Evolutionary conservation across 768 basidiomycete species (phyloP).

Genomic region (Rhizopogon vesiculosus): DNA sequence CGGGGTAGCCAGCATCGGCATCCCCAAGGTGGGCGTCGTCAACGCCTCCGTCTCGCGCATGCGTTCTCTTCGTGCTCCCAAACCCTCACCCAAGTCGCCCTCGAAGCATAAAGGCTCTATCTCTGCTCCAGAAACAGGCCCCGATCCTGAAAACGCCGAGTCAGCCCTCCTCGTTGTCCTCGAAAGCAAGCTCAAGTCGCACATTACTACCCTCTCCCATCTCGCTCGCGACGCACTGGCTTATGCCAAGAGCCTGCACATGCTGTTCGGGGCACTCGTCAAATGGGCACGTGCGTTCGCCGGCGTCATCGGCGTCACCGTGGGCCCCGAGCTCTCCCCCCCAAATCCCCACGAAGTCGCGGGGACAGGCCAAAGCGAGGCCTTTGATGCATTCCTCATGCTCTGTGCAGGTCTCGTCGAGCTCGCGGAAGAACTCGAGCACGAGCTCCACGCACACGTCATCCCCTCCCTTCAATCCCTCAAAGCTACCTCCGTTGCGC

Average conservation of each 20-base stretch:
- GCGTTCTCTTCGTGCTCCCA: constrained; percentile 41
- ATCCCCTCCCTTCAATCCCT: constrained; percentile 56
- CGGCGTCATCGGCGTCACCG: constrained; percentile 57
- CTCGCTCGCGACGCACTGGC: constrained; percentile 60
- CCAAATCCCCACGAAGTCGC: constrained; percentile 14
- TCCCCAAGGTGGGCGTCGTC: constrained; percentile 39
- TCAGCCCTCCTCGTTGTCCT: constrained; percentile 49
- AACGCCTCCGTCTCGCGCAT: constrained; percentile 54
- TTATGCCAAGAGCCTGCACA: constrained; percentile 54
- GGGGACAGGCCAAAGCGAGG: constrained; percentile 37
- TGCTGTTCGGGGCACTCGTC: constrained; percentile 44
- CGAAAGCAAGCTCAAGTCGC: constrained; percentile 51
- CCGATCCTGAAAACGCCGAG: constrained; percentile 31
- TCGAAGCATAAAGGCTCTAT: constrained; percentile 21
- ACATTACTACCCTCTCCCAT: constrained; percentile 53
- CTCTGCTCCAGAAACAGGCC: constrained; percentile 8
- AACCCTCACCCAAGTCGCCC: constrained; percentile 9
- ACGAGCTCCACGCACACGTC: constrained; percentile 46
- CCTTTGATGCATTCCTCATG: constrained; percentile 65
- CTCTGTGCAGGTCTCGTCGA: constrained; percentile 55
- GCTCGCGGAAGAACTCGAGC: constrained; percentile 49
- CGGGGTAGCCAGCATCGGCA: constrained; percentile 34
- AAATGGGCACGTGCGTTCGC: constrained; percentile 66
- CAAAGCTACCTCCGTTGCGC: constrained; percentile 54
- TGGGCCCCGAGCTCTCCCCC: constrained; percentile 26